Evolutionary conservation across 495 filamentous ascomycete species (phyloP).

Genomic region (Pyrenula massariospora): DNA sequence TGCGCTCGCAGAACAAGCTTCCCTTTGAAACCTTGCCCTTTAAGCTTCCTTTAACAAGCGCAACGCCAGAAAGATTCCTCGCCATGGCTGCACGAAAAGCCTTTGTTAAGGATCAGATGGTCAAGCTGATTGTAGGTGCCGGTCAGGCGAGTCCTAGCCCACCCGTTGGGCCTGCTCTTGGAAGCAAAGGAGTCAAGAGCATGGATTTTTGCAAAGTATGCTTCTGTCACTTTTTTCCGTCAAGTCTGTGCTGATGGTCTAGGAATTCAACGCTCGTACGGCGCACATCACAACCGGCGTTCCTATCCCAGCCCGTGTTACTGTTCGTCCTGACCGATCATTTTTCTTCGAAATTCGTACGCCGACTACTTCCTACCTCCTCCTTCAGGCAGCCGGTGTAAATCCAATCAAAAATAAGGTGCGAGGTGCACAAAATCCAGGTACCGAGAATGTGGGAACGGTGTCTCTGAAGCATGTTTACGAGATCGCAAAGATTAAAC

Average conservation of each 20-base stretch:
- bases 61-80: background rate
- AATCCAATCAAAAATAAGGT: conserved; percentile 63
- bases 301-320: conserved; percentile 81
- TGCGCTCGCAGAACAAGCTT: no score
- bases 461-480: conserved; percentile 93
- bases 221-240: conserved; percentile 4
- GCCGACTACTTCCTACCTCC: conserved; percentile 77
- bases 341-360: conserved; percentile 93
- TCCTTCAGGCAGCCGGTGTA: conserved; percentile 74
- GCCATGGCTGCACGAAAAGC: conserved; percentile 67
- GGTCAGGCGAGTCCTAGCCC: conserved; percentile 94
- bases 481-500: conserved; percentile 97
- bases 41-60: background rate
- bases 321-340: conserved; percentile 82
- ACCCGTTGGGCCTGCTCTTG: conserved; percentile 93
- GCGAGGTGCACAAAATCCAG: conserved; percentile 66
- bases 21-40: no score
- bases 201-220: conserved; percentile 99
- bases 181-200: conserved; percentile 95
- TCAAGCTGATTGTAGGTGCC: conserved; percentile 96
- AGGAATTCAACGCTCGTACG: conserved; percentile 98
- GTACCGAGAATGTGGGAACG: conserved; percentile 66
- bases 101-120: conserved; percentile 66
- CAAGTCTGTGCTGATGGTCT: conserved; percentile 4
- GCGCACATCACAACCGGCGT: conserved; percentile 71